Base-by-base conservation (phyloP, 1,284 basidiomycete species). In the Ceratobasidium sp. region DNA sequence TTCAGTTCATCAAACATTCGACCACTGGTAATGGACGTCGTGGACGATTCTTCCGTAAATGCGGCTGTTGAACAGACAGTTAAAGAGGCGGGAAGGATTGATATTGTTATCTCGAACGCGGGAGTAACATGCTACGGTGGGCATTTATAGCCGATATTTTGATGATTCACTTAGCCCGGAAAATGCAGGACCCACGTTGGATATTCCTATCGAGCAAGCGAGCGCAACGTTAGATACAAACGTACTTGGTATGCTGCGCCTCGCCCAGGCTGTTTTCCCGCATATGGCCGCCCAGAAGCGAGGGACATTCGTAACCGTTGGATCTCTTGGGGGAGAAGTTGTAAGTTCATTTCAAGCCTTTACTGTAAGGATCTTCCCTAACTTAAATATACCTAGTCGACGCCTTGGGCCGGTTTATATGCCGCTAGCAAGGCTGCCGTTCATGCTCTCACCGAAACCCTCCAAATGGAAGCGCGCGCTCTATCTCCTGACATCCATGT, bases 11-110 rank as follows among this genome's bases (percentile, higher is more conserved):
- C 82, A 0, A 80, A 79, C 14, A 85, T 91, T 36, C 83, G 85
- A 73, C 85, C 82, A 48, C 80, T 85, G 6, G 80, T 80, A 0
- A 79, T 91, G 44, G 90, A 91, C 75, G 87, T 91, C 3, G 90
- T 85, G 3, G 85, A 82, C 63, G 88, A 88, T 27, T 86, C 87
- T 31, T 83, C 85, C 47, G 74, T 75, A 3, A 27, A 67, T 22
- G 56, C 59, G 22, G 53, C 65, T 9, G 54, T 69, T 17, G 29
- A 69, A 57, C 24, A 36, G 15, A 44, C 69, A 1, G 48, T 69
- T 17, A 56, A 67, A 33, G 65, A 69, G 29, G 64, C 65, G 24
- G 65, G 74, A 22, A 50, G 54, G 29, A 27, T 75, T 19, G 74
- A 75, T 62, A 75, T 75, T 31, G 85, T 89, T 1, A 79, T 82